Evolutionary conservation across 108 stramenopile species (phyloP).

Genomic region (Bacterosira constricta): DNA sequence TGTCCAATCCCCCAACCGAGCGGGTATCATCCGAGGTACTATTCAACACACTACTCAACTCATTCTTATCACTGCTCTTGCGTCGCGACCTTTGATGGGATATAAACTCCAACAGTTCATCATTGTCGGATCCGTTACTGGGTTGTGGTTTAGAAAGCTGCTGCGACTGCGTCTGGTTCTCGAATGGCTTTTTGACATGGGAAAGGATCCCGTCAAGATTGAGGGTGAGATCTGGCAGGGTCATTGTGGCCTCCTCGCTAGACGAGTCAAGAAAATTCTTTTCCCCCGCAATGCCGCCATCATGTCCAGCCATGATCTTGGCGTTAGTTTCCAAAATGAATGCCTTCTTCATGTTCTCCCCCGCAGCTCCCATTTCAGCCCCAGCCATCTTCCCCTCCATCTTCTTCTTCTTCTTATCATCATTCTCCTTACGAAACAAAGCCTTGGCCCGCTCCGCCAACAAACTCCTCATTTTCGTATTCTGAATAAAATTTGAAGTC

Average conservation of each 20-base stretch:
- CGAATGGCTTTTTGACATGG: background rate
- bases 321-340: no score
- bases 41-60: background rate
- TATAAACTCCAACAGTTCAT: slow-evolving; percentile 2
- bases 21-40: no score
- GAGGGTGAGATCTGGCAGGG: slow-evolving; percentile 21
- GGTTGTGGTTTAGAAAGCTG: background rate
- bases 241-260: slow-evolving; percentile 11
- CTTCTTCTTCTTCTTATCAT: slow-evolving; percentile 1
- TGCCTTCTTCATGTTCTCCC: background rate
- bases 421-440: slow-evolving; percentile 1
- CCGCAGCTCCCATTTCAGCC: background rate
- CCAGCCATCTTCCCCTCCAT: background rate
- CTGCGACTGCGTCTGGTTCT: background rate
- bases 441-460: slow-evolving; percentile 30
- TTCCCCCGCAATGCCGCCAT: background rate
- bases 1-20: no score
- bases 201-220: background rate
- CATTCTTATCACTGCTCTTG: no score
- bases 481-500: slow-evolving; percentile 73
- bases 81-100: slow-evolving; percentile 1
- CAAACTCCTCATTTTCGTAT: slow-evolving; percentile 30
- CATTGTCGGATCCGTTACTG: background rate
- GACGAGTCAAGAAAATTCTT: background rate
- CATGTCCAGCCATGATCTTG: no score